Conservation (phyloP, 2,329 filamentous ascomycete genomes). For the Trichoderma harzianum region DNA sequence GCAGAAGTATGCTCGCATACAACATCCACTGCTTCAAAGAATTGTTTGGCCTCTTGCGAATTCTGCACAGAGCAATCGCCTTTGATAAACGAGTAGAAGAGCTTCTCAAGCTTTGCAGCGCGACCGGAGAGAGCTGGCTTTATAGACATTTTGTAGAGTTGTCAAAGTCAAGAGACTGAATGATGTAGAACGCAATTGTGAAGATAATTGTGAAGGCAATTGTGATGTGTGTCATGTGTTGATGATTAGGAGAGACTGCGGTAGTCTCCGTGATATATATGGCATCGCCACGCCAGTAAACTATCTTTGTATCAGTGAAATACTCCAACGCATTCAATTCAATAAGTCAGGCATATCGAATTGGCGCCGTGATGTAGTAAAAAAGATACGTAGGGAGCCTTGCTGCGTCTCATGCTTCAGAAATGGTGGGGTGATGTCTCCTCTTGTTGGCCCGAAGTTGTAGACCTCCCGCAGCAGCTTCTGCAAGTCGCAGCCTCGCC, state of each 20-base stretch:
- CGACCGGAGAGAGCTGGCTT: neutral
- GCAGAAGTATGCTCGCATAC: conserved; percentile 12
- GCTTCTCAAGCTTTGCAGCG: conserved; percentile 8
- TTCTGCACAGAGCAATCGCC: conserved; percentile 14
- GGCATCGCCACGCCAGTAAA: neutral
- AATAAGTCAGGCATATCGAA: neutral
- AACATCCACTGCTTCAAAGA: conserved; percentile 20
- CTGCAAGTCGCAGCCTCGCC: conserved; percentile 1
- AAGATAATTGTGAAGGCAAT: neutral
- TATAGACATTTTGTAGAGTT: neutral
- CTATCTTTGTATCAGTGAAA: neutral
- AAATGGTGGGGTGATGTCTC: neutral
- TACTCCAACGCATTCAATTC: neutral
- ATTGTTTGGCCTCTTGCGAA: conserved; percentile 20
- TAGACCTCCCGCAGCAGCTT: conserved; percentile 1
- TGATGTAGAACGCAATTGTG: neutral
- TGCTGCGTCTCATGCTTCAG: neutral
- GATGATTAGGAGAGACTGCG: neutral
- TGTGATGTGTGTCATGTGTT: neutral
- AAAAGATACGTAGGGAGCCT: neutral
- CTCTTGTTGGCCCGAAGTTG: neutral
- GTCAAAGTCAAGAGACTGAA: neutral
- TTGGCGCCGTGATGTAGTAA: neutral
- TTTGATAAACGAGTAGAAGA: conserved; percentile 16
- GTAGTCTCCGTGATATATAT: neutral